These are phyloP conservation scores for Lasiosphaeria miniovina DNA, from an alignment of 495 filamentous ascomycete genomes.

Conservation along the genomic window DNA sequence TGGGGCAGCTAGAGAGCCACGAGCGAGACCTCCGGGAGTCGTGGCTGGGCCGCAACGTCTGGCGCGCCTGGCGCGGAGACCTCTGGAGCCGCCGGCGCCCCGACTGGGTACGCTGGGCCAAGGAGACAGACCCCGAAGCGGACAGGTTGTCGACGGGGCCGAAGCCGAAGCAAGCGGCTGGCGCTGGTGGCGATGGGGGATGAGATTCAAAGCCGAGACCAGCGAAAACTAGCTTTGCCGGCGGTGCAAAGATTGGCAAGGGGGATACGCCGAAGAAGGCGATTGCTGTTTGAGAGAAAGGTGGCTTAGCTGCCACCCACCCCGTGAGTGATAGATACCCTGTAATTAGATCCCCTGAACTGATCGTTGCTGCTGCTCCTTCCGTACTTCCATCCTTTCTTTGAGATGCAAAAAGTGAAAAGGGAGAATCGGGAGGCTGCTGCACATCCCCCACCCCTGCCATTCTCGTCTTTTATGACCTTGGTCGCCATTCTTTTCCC, in stretches of 20 bases:
- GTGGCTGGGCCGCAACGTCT: slow-evolving; percentile 75
- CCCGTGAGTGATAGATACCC: too few species aligned
- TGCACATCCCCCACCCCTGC: too few species aligned
- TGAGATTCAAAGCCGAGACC: background rate
- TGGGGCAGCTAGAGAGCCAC: slow-evolving; percentile 40
- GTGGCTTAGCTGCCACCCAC: too few species aligned
- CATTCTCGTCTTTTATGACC: too few species aligned
- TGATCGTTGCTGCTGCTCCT: too few species aligned
- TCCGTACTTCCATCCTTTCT: too few species aligned
- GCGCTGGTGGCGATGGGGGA: background rate
- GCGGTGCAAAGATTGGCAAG: background rate
- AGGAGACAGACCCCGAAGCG: slow-evolving; percentile 44
- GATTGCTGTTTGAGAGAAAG: background rate
- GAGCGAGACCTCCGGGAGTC: slow-evolving; percentile 70
- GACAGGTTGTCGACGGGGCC: slow-evolving; percentile 27
- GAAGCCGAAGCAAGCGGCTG: slow-evolving; percentile 12
- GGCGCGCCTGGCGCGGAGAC: slow-evolving; percentile 92
- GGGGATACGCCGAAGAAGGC: slow-evolving; percentile 1
- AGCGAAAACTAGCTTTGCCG: background rate
- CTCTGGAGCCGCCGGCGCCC: slow-evolving; percentile 59
- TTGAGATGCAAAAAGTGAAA: too few species aligned
- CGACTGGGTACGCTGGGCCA: slow-evolving; percentile 71
- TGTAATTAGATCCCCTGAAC: too few species aligned
- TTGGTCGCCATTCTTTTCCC: too few species aligned
- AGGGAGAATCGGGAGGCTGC: too few species aligned